These are phyloP conservation scores for Linnemannia hyalina DNA, from an alignment of 192 early-diverging fungal species.

Conservation along the genomic window DNA sequence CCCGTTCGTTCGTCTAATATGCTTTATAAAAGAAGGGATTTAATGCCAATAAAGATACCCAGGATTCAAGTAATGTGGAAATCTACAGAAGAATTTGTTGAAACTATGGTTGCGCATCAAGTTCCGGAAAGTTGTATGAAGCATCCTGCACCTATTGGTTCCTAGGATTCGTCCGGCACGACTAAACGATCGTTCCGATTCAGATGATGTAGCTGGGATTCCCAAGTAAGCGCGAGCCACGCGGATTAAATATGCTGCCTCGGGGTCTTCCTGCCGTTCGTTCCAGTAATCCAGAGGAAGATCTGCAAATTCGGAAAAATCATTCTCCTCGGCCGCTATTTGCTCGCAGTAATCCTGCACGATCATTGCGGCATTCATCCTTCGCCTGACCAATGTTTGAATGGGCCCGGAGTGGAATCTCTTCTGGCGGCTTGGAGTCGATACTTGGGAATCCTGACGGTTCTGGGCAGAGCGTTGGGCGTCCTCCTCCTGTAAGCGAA, in stretches of 20 bases:
- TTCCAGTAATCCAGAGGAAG: background rate
- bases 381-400: background rate
- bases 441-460: background rate
- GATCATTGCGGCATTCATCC: background rate
- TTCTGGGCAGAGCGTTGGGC: background rate
- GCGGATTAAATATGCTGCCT: background rate
- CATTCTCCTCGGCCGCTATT: background rate
- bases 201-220: background rate
- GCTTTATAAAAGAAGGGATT: background rate
- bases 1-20: background rate
- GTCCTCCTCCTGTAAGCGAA: background rate
- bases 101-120: background rate
- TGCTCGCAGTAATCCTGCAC: background rate
- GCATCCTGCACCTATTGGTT: background rate
- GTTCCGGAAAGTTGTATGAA: background rate
- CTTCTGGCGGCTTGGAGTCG: background rate
- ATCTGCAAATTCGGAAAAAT: background rate
- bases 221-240: background rate
- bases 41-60: background rate
- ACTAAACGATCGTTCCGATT: background rate
- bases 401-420: background rate
- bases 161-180: background rate
- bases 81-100: background rate
- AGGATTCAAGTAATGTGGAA: background rate
- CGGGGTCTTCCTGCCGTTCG: background rate